Percentiles rank a stretch among this genome's conserved stretches.
Conservation (phyloP, 495 filamentous ascomycete species). For the Penicillium pancosmium region DNA sequence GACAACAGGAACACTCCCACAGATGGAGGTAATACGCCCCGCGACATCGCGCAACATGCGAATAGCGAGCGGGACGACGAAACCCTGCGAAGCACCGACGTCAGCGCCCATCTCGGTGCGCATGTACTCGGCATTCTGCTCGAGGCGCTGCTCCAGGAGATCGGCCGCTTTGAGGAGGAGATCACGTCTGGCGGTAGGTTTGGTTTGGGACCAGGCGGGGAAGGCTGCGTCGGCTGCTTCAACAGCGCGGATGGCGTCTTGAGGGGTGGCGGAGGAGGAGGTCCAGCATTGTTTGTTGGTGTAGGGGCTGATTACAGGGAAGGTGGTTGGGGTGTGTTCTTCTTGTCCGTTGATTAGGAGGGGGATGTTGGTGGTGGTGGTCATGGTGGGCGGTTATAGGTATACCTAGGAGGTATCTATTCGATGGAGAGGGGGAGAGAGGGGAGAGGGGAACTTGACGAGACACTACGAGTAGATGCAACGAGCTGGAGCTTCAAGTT, state of each 20-base stretch:
- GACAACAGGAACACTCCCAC: conserved; percentile 65
- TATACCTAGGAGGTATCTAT: not conserved
- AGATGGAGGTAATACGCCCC: conserved; percentile 61
- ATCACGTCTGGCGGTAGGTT: conserved; percentile 64
- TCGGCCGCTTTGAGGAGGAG: conserved; percentile 75
- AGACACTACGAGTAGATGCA: too few species aligned
- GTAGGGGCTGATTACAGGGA: conserved; percentile 68
- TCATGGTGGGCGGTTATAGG: conserved; percentile 6
- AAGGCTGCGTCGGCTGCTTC: conserved; percentile 70
- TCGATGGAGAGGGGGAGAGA: too few species aligned
- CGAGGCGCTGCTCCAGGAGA: conserved; percentile 60
- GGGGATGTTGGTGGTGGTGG: conserved; percentile 48
- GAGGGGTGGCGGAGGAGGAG: conserved; percentile 60
- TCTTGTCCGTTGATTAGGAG: conserved; percentile 74
- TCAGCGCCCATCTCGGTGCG: conserved; percentile 71
- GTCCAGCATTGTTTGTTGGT: conserved; percentile 66
- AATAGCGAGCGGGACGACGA: conserved; percentile 61
- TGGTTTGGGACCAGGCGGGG: conserved; percentile 68
- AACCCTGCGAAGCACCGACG: conserved; percentile 46
- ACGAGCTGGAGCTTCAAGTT: too few species aligned
- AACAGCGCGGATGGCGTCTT: conserved; percentile 65
- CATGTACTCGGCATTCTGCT: conserved; percentile 65
- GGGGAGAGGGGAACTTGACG: too few species aligned
- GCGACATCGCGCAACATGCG: conserved; percentile 73
- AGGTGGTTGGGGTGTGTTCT: conserved; percentile 54